These are phyloP conservation scores for Cladosporium cucumerinum DNA, from an alignment of 2,329 filamentous ascomycete species.

Conservation along the genomic window DNA sequence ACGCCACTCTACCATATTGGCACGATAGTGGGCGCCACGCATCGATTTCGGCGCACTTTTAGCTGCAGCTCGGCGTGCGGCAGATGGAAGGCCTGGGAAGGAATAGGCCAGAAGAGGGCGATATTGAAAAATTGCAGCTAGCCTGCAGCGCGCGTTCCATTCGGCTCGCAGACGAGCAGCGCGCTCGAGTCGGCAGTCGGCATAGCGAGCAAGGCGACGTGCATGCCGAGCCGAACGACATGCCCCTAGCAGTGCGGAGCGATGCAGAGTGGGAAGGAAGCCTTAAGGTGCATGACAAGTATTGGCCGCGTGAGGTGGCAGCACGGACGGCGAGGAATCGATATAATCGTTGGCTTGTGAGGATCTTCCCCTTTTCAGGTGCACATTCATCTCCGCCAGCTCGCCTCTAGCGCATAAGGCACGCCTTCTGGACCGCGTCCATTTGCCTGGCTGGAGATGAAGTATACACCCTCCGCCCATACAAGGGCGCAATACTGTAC, in stretches of 20 bases:
- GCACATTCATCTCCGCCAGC: constrained; percentile 11
- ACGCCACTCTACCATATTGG: constrained; percentile 10
- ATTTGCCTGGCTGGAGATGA: background rate
- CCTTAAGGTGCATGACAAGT: background rate
- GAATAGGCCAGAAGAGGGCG: background rate
- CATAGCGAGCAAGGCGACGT: constrained; percentile 1
- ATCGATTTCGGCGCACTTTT: background rate
- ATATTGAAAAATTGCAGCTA: background rate
- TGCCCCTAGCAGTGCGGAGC: constrained; percentile 11
- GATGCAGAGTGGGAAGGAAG: background rate
- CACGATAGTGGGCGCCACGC: constrained; percentile 12
- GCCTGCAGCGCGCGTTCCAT: background rate
- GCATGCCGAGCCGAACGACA: background rate
- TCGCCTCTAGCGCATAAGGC: constrained; percentile 5
- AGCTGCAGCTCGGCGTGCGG: constrained; percentile 2
- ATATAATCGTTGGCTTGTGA: constrained; percentile 5
- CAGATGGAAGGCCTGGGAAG: background rate
- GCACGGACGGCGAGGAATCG: background rate
- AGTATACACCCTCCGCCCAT: background rate
- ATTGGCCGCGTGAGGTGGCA: constrained; percentile 9
- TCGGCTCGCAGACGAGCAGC: constrained; percentile 1
- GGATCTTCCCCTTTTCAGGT: constrained; percentile 6
- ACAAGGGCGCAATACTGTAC: background rate
- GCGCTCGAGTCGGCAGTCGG: constrained; percentile 8
- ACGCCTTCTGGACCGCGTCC: constrained; percentile 10